These are phyloP conservation scores for Exophiala sp. DNA, from an alignment of 2,329 filamentous ascomycete genomes.

Conservation along the genomic window DNA sequence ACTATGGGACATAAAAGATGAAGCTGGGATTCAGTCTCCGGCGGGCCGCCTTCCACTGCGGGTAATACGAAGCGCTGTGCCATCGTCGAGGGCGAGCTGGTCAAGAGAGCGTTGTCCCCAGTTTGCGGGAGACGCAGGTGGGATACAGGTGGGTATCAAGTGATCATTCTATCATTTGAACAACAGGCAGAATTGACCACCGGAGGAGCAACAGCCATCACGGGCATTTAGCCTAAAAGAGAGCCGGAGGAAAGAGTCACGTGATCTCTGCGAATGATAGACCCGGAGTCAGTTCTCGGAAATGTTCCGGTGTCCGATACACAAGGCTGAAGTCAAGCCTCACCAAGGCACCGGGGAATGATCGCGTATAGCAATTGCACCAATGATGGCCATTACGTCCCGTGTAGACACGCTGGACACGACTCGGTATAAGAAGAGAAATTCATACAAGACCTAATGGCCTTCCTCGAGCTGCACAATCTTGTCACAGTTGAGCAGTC, in stretches of 20 bases:
- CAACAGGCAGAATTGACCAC: slow-evolving; percentile 1
- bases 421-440: too few relatives aligned
- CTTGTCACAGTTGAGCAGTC: slow-evolving; percentile 60
- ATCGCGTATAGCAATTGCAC: too few relatives aligned
- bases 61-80: neutral
- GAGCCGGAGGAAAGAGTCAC: neutral
- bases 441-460: slow-evolving; percentile 10
- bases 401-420: too few relatives aligned
- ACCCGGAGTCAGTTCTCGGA: too few relatives aligned
- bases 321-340: too few relatives aligned
- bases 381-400: too few relatives aligned
- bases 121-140: too few relatives aligned
- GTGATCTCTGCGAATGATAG: too few relatives aligned
- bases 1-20: neutral
- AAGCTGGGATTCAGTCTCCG: neutral
- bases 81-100: neutral
- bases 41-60: slow-evolving; percentile 6
- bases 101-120: too few relatives aligned
- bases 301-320: too few relatives aligned
- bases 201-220: neutral
- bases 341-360: too few relatives aligned
- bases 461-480: slow-evolving; percentile 50
- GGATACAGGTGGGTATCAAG: too few relatives aligned
- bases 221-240: slow-evolving; percentile 5
- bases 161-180: neutral